Percentiles rank a stretch among this genome's conserved stretches.
Conservation (phyloP, 768 basidiomycete genomes). For the Hygrophoropsis aurantiaca region DNA sequence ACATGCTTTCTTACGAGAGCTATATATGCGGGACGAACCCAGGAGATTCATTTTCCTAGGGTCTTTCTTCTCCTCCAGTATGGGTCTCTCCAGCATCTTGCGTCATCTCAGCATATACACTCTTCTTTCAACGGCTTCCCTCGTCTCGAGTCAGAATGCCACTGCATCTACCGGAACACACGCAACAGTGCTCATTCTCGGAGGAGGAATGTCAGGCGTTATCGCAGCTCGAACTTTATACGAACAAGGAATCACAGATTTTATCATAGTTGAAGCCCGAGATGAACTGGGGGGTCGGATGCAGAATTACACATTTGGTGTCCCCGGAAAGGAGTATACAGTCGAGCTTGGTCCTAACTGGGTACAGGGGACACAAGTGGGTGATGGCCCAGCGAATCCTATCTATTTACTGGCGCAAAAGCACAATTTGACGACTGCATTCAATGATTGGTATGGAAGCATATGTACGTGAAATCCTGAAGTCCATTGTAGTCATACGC, state of each 20-base stretch:
- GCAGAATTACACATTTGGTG: slow-evolving; percentile 46
- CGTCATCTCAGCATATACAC: slow-evolving; percentile 1
- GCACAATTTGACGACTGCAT: slow-evolving; percentile 46
- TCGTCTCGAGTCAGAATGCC: slow-evolving; percentile 12
- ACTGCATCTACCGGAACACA: slow-evolving; percentile 9
- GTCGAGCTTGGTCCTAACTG: slow-evolving; percentile 65
- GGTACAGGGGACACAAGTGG: slow-evolving; percentile 54
- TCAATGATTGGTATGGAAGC: slow-evolving; percentile 44
- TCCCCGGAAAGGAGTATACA: slow-evolving; percentile 32
- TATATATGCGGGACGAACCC: slow-evolving; percentile 1
- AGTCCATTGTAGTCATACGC: too few relatives aligned
- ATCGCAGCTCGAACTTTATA: slow-evolving; percentile 64
- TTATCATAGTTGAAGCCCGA: slow-evolving; percentile 61
- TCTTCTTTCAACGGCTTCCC: slow-evolving; percentile 2
- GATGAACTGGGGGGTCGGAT: slow-evolving; percentile 61
- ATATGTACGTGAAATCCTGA: slow-evolving; percentile 36
- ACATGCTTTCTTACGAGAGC: not conserved
- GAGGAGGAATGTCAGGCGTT: slow-evolving; percentile 65
- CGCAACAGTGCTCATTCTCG: slow-evolving; percentile 54
- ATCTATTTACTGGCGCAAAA: slow-evolving; percentile 58
- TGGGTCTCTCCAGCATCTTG: slow-evolving; percentile 9
- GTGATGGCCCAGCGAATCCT: slow-evolving; percentile 54
- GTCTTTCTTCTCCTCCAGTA: slow-evolving; percentile 2
- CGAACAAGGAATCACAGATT: slow-evolving; percentile 52
- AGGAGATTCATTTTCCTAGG: not conserved